A percentile compares a stretch with the other conserved stretches of the same genome.
These are phyloP conservation scores for Lactarius deliciosus DNA, from an alignment of 768 basidiomycete genomes.

Conservation along the genomic window DNA sequence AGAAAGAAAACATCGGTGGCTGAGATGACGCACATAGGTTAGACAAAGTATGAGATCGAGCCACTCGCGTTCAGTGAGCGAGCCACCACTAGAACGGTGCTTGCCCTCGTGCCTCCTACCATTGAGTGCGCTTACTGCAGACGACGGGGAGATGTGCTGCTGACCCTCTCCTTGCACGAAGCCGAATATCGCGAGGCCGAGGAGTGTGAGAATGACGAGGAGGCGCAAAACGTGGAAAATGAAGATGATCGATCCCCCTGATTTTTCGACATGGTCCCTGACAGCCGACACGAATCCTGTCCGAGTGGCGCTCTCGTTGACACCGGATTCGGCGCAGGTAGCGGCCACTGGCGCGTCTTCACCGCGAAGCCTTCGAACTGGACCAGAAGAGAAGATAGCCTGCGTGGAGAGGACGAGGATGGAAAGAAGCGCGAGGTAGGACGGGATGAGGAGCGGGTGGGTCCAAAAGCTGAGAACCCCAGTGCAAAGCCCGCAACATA, in stretches of 20 bases:
- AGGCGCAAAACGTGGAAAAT: slow-evolving; percentile 48
- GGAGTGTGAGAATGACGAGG: slow-evolving; percentile 45
- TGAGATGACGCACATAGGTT: slow-evolving; percentile 36
- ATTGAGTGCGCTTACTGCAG: slow-evolving; percentile 21
- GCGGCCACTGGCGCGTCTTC: too few relatives aligned
- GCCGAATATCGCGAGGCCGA: slow-evolving; percentile 50
- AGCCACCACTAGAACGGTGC: neutral
- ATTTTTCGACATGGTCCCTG: slow-evolving; percentile 39
- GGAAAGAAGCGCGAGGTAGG: too few relatives aligned
- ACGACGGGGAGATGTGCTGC: neutral
- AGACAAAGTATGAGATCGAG: slow-evolving; percentile 30
- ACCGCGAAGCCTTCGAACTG: too few relatives aligned
- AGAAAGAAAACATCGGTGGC: neutral
- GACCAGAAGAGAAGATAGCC: too few relatives aligned
- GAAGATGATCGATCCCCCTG: slow-evolving; percentile 51
- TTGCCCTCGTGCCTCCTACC: slow-evolving; percentile 33
- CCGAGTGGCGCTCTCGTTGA: neutral
- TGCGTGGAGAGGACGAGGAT: too few relatives aligned
- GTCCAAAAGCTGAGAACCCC: too few relatives aligned
- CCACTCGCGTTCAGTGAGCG: slow-evolving; percentile 23
- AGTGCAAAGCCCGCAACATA: too few relatives aligned
- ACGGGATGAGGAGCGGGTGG: too few relatives aligned
- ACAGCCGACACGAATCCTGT: slow-evolving; percentile 19
- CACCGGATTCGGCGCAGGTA: neutral
- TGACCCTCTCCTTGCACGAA: slow-evolving; percentile 38